Evolutionary conservation across 148 eudicot genomes (phyloP).

Genomic region (Vaccinium macrocarpon): DNA sequence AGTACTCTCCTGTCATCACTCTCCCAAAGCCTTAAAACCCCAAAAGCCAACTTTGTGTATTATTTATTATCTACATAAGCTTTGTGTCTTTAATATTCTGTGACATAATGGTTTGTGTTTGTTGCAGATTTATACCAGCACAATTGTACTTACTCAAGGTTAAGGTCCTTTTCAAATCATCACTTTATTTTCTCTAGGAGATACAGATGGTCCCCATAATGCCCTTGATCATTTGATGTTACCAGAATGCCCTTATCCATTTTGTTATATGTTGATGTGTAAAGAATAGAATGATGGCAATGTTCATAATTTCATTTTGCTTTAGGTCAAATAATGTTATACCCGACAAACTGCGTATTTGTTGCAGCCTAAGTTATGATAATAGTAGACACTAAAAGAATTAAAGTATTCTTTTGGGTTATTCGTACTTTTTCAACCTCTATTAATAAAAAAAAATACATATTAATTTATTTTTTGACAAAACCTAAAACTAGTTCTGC

Average conservation of each 20-base stretch:
- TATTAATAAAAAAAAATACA: not conserved
- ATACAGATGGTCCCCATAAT: conserved; percentile 12
- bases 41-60: not conserved
- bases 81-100: conserved; percentile 21
- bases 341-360: not conserved
- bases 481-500: too few relatives aligned
- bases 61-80: not conserved
- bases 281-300: not conserved
- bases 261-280: not conserved
- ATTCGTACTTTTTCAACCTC: not conserved
- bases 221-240: conserved; percentile 20
- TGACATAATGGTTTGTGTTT: conserved; percentile 31
- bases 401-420: too few relatives aligned
- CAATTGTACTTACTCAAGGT: conserved; percentile 8
- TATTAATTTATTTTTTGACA: not conserved
- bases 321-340: not conserved
- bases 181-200: conserved; percentile 4
- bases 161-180: conserved; percentile 27
- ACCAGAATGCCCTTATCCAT: conserved; percentile 22
- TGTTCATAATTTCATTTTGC: not conserved
- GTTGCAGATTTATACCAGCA: conserved; percentile 54
- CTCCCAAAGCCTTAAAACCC: conserved; percentile 13
- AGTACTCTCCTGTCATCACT: conserved; percentile 39
- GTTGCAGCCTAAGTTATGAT: not conserved
- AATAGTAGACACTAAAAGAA: not conserved